Evolutionary conservation across 345 rosid genomes (phyloP), one percentile per base, ranked within the genome.

Genomic region (Citrus maxima): DNA sequence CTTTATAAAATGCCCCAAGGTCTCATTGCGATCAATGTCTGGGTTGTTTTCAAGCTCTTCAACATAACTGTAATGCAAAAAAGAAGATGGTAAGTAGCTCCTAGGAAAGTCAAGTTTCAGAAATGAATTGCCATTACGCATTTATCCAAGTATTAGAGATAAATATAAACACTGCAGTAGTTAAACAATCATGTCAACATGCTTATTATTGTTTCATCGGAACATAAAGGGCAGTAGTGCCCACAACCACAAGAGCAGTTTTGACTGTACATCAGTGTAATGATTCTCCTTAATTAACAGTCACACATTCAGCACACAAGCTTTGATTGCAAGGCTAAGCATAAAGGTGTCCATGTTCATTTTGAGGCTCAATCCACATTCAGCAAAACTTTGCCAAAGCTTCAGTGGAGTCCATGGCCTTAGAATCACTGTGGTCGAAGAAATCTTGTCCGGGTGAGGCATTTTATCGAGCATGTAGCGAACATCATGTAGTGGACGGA

Each of bases 11-110:
- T 89, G 46, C 13, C 13, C 46, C 46, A 40, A 10, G 46, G 46
- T 40, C 13, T 40, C 46, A 40, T 40, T 40, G 13, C 13, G 4
- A 40, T 10, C 46, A 40, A 40, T 40, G 13, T 40, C 46, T 40
- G 97, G 98, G 34, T 92, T 90, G 51, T 97, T 95, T 81, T 90
- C 85, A 76, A 93, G 84, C 97, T 95, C 82, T 61, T 75, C 95
- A 93, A 70, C 90, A 78, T 6, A 93, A 79, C 37, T 72, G 80
- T 69, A 93, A 88, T 3, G 49, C 14, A 42, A 14, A 42, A 12
- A 42, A 10, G 16, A 40, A 42, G 49, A 42, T 10, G 16, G 4
- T 12, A 10, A 42, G 49, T 42, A 42, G 14, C 16, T 42, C 49
- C 49, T 42, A 12, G 14, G 49, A 42, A 42, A 42, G 86, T 89